These are phyloP conservation scores for Phytophthora lateralis DNA, from an alignment of 352 stramenopile species.

Conservation along the genomic window DNA sequence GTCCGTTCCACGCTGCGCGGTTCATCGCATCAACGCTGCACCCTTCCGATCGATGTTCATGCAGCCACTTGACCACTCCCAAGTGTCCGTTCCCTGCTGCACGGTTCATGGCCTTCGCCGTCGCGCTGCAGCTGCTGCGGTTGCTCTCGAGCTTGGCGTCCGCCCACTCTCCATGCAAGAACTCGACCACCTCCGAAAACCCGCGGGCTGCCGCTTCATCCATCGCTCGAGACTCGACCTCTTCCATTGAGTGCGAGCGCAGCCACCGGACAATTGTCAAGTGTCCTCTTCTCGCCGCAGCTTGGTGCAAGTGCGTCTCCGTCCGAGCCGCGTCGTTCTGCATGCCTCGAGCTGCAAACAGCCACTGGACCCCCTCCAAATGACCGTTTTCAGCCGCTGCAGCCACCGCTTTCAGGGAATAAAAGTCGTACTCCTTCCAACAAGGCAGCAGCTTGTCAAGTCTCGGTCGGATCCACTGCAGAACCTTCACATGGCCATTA, in stretches of 20 bases:
- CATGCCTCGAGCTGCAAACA: slow-evolving; percentile 11
- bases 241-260: slow-evolving; percentile 20
- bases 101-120: slow-evolving; percentile 30
- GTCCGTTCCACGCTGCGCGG: slow-evolving; percentile 33
- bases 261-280: slow-evolving; percentile 36
- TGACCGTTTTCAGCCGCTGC: slow-evolving; percentile 29
- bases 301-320: slow-evolving; percentile 29
- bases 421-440: slow-evolving; percentile 18
- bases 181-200: slow-evolving; percentile 33
- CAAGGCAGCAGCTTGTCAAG: slow-evolving; percentile 15
- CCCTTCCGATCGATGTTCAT: slow-evolving; percentile 31
- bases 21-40: slow-evolving; percentile 43
- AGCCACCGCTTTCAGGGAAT: slow-evolving; percentile 10
- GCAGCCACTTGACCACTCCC: slow-evolving; percentile 35
- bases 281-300: slow-evolving; percentile 30
- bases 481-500: slow-evolving; percentile 25
- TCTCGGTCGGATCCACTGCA: slow-evolving; percentile 22
- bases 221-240: slow-evolving; percentile 19
- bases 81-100: slow-evolving; percentile 36
- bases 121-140: slow-evolving; percentile 20
- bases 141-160: slow-evolving; percentile 21
- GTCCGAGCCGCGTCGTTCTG: not conserved
- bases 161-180: slow-evolving; percentile 25
- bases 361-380: slow-evolving; percentile 36
- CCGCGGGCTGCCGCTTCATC: slow-evolving; percentile 31